Evolutionary conservation across 129 eudicot species (phyloP), one percentile per base, ranked within the genome.

Genomic region (Rutidosis leptorrhynchoides): DNA sequence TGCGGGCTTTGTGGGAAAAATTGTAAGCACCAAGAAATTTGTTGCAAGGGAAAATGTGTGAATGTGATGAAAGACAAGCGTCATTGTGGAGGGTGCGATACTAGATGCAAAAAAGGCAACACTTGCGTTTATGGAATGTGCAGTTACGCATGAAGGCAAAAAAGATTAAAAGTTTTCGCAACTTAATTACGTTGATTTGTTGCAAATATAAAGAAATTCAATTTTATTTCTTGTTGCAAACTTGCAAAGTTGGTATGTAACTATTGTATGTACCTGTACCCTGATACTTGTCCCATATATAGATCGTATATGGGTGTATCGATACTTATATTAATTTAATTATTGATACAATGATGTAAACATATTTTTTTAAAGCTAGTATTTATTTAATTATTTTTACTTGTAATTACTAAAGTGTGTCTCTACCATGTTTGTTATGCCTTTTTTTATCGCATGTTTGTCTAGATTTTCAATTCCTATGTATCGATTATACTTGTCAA

Each of bases 31-130:
- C 65, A 72, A 45, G 82, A 87, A 62, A 65, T 79, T 20, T 87
- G 95, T 58, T 87, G 95, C 82, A 81, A 69, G 29, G 90, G 90
- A 16, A 75, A 69, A 59, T 87, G 95, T 37, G 80, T 81, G 28
- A 84, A 84, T 59, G 53, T 76, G 26, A 58, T 40, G 70, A 37
- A 25, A 6, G 74, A 84, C 70, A 74, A 55, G 46, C 79, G 62
- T 12, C 54, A 87, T 16, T 87, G 95, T 43, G 95, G 95, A 52
- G 79, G 87, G 14, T 87, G 95, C 74, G 20, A 64, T 30, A 82
- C 64, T 49, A 79, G 60, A 74, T 87, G 95, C 80, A 67, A 74
- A 63, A 64, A 35, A 55, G 85, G 85, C 52, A 71, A 70, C 49
- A 14, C 45, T 24, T 83, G 95, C 64, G 26, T 23, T 4, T 63